Percentiles rank a stretch among this genome's conserved stretches.
These are phyloP conservation scores for Tulasnella sp. DNA, from an alignment of 768 basidiomycete genomes.

Conservation along the genomic window DNA sequence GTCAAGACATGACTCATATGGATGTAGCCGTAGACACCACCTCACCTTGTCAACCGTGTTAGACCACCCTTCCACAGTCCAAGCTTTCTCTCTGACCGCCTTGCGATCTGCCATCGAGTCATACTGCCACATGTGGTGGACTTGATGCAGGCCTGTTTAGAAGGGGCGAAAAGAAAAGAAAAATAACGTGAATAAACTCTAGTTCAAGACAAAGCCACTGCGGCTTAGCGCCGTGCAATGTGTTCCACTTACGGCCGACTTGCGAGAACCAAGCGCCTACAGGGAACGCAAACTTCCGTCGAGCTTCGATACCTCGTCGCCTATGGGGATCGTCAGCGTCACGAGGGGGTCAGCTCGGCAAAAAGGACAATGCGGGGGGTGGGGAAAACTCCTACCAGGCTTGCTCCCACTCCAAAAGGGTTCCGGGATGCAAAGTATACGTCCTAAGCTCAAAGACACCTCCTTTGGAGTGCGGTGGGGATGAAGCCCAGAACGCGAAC, in stretches of 20 bases:
- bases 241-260: slow-evolving; percentile 49
- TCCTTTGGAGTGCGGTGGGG: slow-evolving; percentile 79
- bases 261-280: slow-evolving; percentile 93
- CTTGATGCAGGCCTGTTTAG: slow-evolving; percentile 42
- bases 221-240: too few species aligned
- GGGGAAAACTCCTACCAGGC: slow-evolving; percentile 57
- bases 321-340: slow-evolving; percentile 40
- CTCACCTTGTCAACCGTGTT: slow-evolving; percentile 85
- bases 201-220: background rate
- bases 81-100: slow-evolving; percentile 80
- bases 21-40: slow-evolving; percentile 27
- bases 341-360: background rate
- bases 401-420: slow-evolving; percentile 90
- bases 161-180: slow-evolving; percentile 40
- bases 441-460: slow-evolving; percentile 91
- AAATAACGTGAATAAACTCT: slow-evolving; percentile 35
- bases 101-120: slow-evolving; percentile 77
- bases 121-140: slow-evolving; percentile 92
- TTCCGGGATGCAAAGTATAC: slow-evolving; percentile 79
- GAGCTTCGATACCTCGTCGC: slow-evolving; percentile 92
- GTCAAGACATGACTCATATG: slow-evolving; percentile 6
- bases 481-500: slow-evolving; percentile 91
- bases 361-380: slow-evolving; percentile 1
- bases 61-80: slow-evolving; percentile 94
- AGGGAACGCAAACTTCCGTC: slow-evolving; percentile 78